These are phyloP conservation scores for Neofusicoccum parvum DNA, from an alignment of 2,329 filamentous ascomycete genomes.

Conservation along the genomic window DNA sequence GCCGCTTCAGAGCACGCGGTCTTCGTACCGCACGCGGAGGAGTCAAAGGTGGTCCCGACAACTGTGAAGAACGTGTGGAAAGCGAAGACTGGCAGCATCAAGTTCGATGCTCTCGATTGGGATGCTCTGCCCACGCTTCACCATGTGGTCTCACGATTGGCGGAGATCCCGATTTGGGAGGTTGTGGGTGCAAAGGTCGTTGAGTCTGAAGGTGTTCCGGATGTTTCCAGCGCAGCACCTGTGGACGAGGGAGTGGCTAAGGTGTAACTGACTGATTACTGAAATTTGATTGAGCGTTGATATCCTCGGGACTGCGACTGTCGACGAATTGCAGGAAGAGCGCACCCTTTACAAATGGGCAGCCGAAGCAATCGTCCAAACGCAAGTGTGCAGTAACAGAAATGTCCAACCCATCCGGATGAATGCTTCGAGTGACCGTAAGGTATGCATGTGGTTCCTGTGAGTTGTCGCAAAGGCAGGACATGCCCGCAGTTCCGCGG, in stretches of 20 bases:
- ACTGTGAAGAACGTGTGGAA: constrained; percentile 39
- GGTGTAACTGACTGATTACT: constrained; percentile 22
- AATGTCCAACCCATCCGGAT: too few species aligned
- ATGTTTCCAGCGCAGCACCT: constrained; percentile 42
- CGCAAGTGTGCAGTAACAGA: too few species aligned
- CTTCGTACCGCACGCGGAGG: constrained; percentile 40
- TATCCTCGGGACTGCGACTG: neutral
- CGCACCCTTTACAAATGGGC: too few species aligned
- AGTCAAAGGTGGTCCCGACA: constrained; percentile 35
- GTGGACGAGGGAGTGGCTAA: constrained; percentile 31
- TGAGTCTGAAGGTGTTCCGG: constrained; percentile 56
- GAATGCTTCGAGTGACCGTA: too few species aligned
- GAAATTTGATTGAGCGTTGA: neutral
- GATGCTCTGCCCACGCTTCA: constrained; percentile 62
- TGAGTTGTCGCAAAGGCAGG: too few species aligned
- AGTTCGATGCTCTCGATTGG: constrained; percentile 56
- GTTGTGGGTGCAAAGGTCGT: constrained; percentile 59
- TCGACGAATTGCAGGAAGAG: too few species aligned
- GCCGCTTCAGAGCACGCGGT: constrained; percentile 59
- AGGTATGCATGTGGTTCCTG: too few species aligned
- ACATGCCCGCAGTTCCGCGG: neutral
- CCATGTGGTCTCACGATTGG: constrained; percentile 56
- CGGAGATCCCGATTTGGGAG: constrained; percentile 60
- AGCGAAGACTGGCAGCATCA: constrained; percentile 48
- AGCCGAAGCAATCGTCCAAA: too few species aligned